Conservation (phyloP, 1,284 basidiomycete genomes). For the Meripilus lineatus region DNA sequence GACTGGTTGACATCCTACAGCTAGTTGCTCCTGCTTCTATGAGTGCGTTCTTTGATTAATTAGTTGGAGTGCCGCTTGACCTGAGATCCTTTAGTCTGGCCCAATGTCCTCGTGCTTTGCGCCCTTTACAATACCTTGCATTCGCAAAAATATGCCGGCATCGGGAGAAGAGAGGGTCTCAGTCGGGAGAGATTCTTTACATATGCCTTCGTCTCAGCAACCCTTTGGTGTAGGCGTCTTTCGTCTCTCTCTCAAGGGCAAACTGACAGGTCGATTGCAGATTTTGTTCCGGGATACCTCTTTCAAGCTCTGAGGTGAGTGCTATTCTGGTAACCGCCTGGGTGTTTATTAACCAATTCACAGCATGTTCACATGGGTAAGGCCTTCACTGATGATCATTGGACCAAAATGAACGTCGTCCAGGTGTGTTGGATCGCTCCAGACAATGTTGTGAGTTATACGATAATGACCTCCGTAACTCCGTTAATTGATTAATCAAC, state of each 20-base stretch:
- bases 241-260: background rate
- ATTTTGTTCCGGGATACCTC: constrained; percentile 71
- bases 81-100: constrained; percentile 57
- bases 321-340: background rate
- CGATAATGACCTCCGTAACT: background rate
- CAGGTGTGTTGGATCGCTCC: constrained; percentile 71
- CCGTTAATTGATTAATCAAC: background rate
- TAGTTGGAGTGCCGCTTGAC: no score
- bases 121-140: constrained; percentile 81
- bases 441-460: constrained; percentile 43
- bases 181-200: constrained; percentile 76
- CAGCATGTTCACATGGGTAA: constrained; percentile 55
- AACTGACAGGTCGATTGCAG: constrained; percentile 14
- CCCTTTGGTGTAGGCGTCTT: constrained; percentile 51
- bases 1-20: constrained; percentile 34
- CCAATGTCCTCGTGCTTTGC: constrained; percentile 75
- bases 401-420: background rate
- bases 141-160: constrained; percentile 56
- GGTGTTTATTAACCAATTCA: constrained; percentile 31
- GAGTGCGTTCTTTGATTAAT: constrained; percentile 36
- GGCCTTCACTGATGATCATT: constrained; percentile 6
- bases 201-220: constrained; percentile 53
- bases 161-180: constrained; percentile 61
- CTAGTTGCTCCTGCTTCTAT: constrained; percentile 86
- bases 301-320: constrained; percentile 28